These are phyloP conservation scores for Brasilioporus rufonigricans DNA, from an alignment of 768 basidiomycete genomes.

Conservation along the genomic window DNA sequence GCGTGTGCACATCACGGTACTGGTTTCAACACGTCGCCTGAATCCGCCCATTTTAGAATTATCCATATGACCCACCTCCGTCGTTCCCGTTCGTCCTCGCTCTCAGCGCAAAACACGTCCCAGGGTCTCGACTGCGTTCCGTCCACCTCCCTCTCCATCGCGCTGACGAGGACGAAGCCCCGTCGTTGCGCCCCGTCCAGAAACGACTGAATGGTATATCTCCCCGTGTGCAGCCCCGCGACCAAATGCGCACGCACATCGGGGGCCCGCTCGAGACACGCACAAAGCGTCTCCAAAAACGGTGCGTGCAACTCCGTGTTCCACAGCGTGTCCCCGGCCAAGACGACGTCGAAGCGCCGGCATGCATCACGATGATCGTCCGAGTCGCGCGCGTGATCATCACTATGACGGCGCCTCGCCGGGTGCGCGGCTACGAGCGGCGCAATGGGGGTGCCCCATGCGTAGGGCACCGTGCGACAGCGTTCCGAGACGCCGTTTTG, in stretches of 20 bases:
- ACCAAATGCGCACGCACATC: conserved; percentile 60
- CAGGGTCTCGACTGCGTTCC: conserved; percentile 44
- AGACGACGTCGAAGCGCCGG: conserved; percentile 53
- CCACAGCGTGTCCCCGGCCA: conserved; percentile 81
- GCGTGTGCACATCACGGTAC: not conserved
- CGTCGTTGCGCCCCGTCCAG: conserved; percentile 31
- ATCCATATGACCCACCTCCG: conserved; percentile 75
- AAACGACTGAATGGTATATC: conserved; percentile 68
- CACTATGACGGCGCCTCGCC: no score
- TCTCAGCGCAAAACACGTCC: conserved; percentile 48
- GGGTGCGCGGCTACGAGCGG: conserved; percentile 13
- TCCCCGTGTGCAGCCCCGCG: conserved; percentile 73
- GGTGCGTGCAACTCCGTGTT: conserved; percentile 56
- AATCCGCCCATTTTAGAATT: conserved; percentile 45
- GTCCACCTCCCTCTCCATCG: conserved; percentile 47
- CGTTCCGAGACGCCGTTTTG: conserved; percentile 46
- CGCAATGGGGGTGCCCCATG: conserved; percentile 57
- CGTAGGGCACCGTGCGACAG: conserved; percentile 56
- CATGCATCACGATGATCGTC: not conserved
- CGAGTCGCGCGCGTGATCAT: not conserved
- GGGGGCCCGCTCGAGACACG: conserved; percentile 42
- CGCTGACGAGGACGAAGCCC: conserved; percentile 47
- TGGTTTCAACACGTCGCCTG: conserved; percentile 13
- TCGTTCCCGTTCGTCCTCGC: conserved; percentile 65
- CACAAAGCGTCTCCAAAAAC: conserved; percentile 52